phyloP scores from a whole-genome alignment of 2,329 filamentous ascomycete species.

The Aspergillus udagawae region DNA sequence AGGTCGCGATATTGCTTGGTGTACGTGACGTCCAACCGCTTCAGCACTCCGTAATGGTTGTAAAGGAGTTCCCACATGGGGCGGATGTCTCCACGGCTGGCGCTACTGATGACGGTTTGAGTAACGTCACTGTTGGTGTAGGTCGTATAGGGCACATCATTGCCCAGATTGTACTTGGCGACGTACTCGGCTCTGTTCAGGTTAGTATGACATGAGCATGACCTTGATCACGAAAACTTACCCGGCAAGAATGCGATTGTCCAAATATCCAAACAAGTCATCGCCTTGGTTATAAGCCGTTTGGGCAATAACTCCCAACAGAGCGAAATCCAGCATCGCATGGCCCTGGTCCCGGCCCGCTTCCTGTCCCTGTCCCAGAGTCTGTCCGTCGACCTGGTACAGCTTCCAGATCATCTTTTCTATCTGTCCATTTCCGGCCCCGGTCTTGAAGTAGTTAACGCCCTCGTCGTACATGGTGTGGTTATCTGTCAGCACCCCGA shows the following conservation, averaged over 20 bases:
- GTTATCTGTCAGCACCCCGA: constrained; percentile 44
- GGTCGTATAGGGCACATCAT: constrained; percentile 41
- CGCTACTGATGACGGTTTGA: constrained; percentile 31
- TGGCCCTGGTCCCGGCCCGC: constrained; percentile 47
- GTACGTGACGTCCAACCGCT: constrained; percentile 36
- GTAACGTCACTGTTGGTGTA: constrained; percentile 40
- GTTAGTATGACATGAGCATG: neutral
- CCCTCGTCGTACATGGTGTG: constrained; percentile 38
- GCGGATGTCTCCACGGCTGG: constrained; percentile 30
- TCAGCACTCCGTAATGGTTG: constrained; percentile 38
- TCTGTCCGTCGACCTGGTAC: constrained; percentile 17
- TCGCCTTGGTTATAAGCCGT: constrained; percentile 43
- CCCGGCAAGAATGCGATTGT: constrained; percentile 36
- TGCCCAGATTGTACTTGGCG: constrained; percentile 42
- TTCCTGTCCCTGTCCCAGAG: constrained; percentile 40
- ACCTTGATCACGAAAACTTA: constrained; percentile 10
- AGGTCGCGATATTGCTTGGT: constrained; percentile 36
- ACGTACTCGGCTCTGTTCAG: constrained; percentile 10
- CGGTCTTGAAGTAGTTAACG: constrained; percentile 39
- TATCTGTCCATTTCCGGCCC: constrained; percentile 33
- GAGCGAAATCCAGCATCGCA: constrained; percentile 36
- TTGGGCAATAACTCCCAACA: constrained; percentile 41
- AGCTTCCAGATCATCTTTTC: constrained; percentile 5
- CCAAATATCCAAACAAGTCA: constrained; percentile 35
- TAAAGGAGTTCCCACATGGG: constrained; percentile 41